Evolutionary conservation across 2,329 filamentous ascomycete genomes (phyloP), one percentile per base, ranked within the genome.

Genomic region (Colletotrichum tanaceti): DNA sequence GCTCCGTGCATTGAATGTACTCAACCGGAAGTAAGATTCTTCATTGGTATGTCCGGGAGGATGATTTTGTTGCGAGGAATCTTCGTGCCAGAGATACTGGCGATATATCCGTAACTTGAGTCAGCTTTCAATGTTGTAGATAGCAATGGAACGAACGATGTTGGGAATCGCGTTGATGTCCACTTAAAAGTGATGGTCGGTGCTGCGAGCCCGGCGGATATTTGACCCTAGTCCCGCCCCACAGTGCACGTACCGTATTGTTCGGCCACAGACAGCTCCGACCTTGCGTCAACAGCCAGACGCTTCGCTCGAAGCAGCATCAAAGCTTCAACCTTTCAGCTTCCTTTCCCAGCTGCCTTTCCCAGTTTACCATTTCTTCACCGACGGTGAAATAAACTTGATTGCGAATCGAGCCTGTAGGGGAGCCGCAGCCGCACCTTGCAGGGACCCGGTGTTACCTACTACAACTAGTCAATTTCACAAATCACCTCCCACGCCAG

Each of bases 211-310:
- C 49, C 66, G 66, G 66, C 66, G 50, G 44, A 69, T 69, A 43
- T 66, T 66, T 69, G 62, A 66, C 66, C 66, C 66, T 47, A 20
- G 66, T 35, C 62, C 62, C 57, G 57, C 13, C 54, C 46, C 43
- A 52, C 39, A 49, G 11, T 18, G 32, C 7, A 10, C 10, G 32
- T 35, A 35, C 32, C 32, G 7, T 7, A 35, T 35, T 3, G 65
- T 57, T 50, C 68, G 65, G 65, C 60, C 52, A 57, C 38, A 69
- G 68, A 53, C 28, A 70, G 68, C 68, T 70, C 47, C 50, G 9
- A 43, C 28, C 20, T 54, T 61, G 57, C 63, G 63, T 67, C 55
- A 69, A 62, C 57, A n/a, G 28, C 20, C 20, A 39, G 11, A 39
- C 35, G 18, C 22, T 52, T 14, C 20, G 18, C 38, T 35, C 38